phyloP scores from a whole-genome alignment of 1,284 basidiomycete genomes.

The Apiotrichum brassicae region DNA sequence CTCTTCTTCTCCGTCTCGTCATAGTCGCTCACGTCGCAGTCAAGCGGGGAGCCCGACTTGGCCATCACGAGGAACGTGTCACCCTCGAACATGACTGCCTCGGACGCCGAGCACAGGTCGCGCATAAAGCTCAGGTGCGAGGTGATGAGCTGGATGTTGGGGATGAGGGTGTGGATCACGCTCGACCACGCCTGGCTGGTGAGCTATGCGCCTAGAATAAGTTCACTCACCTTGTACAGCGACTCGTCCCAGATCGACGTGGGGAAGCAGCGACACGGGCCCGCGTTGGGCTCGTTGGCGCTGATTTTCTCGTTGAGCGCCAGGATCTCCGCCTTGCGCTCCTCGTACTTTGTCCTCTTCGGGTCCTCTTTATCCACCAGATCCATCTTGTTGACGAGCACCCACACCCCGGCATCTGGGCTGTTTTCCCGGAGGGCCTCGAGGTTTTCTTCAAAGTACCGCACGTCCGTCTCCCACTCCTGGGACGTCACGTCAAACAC shows the following conservation, averaged over 20 bases:
- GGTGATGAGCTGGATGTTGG: conserved; percentile 82
- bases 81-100: conserved; percentile 92
- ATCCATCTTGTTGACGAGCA: conserved; percentile 96
- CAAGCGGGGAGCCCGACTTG: conserved; percentile 44
- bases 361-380: conserved; percentile 55
- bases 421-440: conserved; percentile 60
- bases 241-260: conserved; percentile 98
- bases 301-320: conserved; percentile 54
- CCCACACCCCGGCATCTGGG: conserved; percentile 74
- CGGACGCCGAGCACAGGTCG: conserved; percentile 75
- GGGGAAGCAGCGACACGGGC: conserved; percentile 56
- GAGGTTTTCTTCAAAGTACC: conserved; percentile 81
- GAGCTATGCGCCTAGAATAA: neutral
- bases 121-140: conserved; percentile 80
- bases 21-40: conserved; percentile 36
- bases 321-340: conserved; percentile 62
- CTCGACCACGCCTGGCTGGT: conserved; percentile 82
- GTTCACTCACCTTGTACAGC: conserved; percentile 71
- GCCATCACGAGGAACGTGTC: conserved; percentile 97
- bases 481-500: conserved; percentile 87
- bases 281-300: conserved; percentile 26
- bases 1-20: conserved; percentile 33
- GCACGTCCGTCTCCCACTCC: conserved; percentile 60
- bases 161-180: conserved; percentile 94
- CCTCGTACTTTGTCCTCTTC: conserved; percentile 56